Evolutionary conservation across 441 rosid genomes (phyloP).

Genomic region (Viola pubescens): DNA sequence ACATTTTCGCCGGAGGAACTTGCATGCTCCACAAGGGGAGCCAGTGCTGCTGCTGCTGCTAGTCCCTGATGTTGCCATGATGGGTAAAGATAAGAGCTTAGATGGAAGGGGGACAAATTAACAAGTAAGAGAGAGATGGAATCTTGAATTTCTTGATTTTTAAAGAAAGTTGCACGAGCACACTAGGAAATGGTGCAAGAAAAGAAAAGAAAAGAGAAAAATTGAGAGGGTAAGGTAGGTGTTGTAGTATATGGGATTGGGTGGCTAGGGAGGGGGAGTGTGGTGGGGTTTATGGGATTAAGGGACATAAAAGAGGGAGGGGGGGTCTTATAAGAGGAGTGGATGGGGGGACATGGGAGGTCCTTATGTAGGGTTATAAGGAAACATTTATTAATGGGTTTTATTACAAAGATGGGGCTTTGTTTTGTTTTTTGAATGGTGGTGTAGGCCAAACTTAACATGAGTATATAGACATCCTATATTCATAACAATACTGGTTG

Average conservation of each 20-base stretch:
- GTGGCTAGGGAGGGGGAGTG: constrained; percentile 8
- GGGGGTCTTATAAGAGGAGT: constrained; percentile 26
- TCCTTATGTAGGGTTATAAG: constrained; percentile 48
- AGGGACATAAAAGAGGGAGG: constrained; percentile 11
- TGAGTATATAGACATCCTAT: neutral
- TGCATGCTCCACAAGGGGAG: constrained; percentile 96
- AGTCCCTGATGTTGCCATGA: constrained; percentile 49
- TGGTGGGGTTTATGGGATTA: constrained; percentile 9
- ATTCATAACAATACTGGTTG: too few species aligned
- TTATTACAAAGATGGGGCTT: constrained; percentile 19
- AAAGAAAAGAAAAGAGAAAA: constrained; percentile 10
- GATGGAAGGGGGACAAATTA: neutral
- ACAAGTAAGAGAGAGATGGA: constrained; percentile 10
- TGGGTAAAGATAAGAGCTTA: neutral
- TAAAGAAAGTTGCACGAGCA: constrained; percentile 49
- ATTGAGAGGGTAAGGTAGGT: constrained; percentile 3
- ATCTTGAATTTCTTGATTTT: constrained; percentile 11
- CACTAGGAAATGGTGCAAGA: constrained; percentile 56
- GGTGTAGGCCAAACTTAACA: neutral
- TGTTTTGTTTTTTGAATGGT: neutral
- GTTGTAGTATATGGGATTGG: constrained; percentile 3
- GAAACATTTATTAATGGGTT: constrained; percentile 53
- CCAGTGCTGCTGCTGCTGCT: constrained; percentile 38
- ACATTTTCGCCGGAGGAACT: constrained; percentile 83
- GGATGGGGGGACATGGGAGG: constrained; percentile 54